Evolutionary conservation across 2,329 filamentous ascomycete genomes (phyloP).

Genomic region (Botrytis paeoniae): DNA sequence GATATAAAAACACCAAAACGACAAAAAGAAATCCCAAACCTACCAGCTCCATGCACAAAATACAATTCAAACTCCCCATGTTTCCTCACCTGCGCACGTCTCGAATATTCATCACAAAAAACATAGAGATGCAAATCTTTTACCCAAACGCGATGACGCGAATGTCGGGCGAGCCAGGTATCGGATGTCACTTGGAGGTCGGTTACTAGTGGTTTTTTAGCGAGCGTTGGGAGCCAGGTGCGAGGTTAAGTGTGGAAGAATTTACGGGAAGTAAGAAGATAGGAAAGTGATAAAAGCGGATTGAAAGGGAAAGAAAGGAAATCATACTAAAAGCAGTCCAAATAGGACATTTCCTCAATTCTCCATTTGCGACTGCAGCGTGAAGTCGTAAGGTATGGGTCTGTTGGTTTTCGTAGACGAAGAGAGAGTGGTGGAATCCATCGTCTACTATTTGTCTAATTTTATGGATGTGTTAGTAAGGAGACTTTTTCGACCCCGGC

Average conservation of each 20-base stretch:
- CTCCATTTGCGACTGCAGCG: constrained; percentile 54
- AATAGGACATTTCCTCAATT: constrained; percentile 53
- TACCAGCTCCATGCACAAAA: constrained; percentile 34
- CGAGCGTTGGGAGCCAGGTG: background rate
- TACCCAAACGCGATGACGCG: constrained; percentile 49
- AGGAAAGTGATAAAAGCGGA: too few species aligned
- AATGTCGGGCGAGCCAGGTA: constrained; percentile 51
- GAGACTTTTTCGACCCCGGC: fast-evolving
- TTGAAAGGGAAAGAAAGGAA: background rate
- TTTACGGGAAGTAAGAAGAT: too few species aligned
- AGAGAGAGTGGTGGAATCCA: constrained; percentile 50
- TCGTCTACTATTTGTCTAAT: constrained; percentile 56
- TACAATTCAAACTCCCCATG: constrained; percentile 36
- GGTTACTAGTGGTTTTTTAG: constrained; percentile 45
- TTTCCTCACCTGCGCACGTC: constrained; percentile 50
- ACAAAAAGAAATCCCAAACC: background rate
- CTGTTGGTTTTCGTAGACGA: constrained; percentile 51
- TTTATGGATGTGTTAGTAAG: background rate
- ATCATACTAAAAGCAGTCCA: constrained; percentile 60
- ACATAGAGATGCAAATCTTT: constrained; percentile 56
- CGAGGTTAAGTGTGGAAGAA: background rate
- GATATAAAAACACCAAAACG: too few species aligned
- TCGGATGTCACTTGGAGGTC: constrained; percentile 46
- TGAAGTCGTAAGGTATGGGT: constrained; percentile 53
- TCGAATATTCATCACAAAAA: constrained; percentile 55